Evolutionary conservation across 1,284 basidiomycete genomes (phyloP), one percentile per base, ranked within the genome.

Genomic region (Amylostereum areolatum): DNA sequence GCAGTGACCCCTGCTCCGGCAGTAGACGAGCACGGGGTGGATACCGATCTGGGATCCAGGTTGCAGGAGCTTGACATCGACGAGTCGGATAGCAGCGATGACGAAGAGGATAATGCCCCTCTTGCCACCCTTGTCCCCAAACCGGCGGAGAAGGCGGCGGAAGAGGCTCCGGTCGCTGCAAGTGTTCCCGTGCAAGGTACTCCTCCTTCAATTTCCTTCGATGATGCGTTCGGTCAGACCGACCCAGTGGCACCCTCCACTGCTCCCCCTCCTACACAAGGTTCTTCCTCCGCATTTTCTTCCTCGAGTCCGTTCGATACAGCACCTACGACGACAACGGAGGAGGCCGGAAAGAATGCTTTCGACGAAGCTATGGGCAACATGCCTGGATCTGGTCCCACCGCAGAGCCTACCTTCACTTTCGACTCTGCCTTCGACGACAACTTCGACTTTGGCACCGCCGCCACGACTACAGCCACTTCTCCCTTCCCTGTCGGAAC

Each of bases 341-440:
- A 29, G 6, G 43, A 48, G 12, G 68, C 73, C n/a, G 80, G 78
- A 40, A 71, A 83, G 2, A 81, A 73, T 52, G 85, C 83, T 44
- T 89, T 92, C 56, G 87, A 92, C 58, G 79, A 87, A 58, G 81
- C 83, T 1, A 74, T 87, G 62, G 76, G 80, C 28, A 79, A 77
- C 54, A 67, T 80, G 6, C 68, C 80, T 34, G 51, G 59, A 54
- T 58, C 57, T 33, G 61, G 68, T 6, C 59, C 71, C 2, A 49
- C 60, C 18, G 66, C 72, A 3, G 69, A 11, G 54, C 60, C 35
- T 50, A 55, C 24, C 44, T 56, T 84, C 56, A 71, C 78, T 8
- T 85, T 89, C 52, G 85, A 85, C 51, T 71, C 78, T 49, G 76
- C 73, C n/a, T 93, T 93, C 58, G 91, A 93, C 33, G 90, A 92